phyloP scores from a whole-genome alignment of 768 basidiomycete species.

The Chiua virens region DNA sequence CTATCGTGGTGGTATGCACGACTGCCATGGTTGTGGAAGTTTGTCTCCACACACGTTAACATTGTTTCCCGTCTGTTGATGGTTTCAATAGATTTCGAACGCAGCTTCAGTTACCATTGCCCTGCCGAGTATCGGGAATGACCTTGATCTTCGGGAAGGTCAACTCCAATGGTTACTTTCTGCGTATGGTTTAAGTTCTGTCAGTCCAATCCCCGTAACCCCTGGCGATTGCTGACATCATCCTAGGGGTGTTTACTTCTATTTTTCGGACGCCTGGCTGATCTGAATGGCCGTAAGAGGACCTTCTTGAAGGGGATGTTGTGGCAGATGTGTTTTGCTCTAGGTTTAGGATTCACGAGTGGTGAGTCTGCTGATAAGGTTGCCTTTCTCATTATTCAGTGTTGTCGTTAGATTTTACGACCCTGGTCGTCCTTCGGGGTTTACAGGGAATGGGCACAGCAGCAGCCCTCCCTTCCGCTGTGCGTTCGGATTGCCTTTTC shows the following conservation, averaged over 20 bases:
- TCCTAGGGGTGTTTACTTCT: slow-evolving; percentile 73
- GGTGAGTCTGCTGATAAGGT: slow-evolving; percentile 31
- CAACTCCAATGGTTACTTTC: slow-evolving; percentile 68
- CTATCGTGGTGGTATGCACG: slow-evolving; percentile 40
- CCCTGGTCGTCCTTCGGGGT: slow-evolving; percentile 70
- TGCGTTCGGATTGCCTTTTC: slow-evolving; percentile 32
- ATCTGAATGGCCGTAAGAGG: slow-evolving; percentile 73
- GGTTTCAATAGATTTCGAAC: slow-evolving; percentile 29
- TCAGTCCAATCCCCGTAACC: slow-evolving; percentile 27
- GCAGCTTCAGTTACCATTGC: slow-evolving; percentile 49
- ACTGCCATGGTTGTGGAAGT: slow-evolving; percentile 40
- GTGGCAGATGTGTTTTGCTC: slow-evolving; percentile 52
- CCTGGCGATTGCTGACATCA: background rate
- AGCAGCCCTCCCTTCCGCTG: slow-evolving; percentile 71
- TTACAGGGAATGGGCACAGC: slow-evolving; percentile 79
- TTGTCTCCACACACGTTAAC: slow-evolving; percentile 3
- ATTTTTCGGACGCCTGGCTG: slow-evolving; percentile 74
- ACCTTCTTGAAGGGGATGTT: slow-evolving; percentile 62
- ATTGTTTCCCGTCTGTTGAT: slow-evolving; percentile 2
- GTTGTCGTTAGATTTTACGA: slow-evolving; percentile 46
- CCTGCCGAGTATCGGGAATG: slow-evolving; percentile 55
- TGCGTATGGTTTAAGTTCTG: slow-evolving; percentile 67
- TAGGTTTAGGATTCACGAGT: slow-evolving; percentile 64
- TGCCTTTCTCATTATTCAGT: background rate
- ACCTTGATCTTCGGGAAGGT: slow-evolving; percentile 46